Percentiles rank a stretch among this genome's conserved stretches.
Evolutionary conservation across 768 basidiomycete genomes (phyloP).

Genomic region (Rhodotorula kratochvilovae): DNA sequence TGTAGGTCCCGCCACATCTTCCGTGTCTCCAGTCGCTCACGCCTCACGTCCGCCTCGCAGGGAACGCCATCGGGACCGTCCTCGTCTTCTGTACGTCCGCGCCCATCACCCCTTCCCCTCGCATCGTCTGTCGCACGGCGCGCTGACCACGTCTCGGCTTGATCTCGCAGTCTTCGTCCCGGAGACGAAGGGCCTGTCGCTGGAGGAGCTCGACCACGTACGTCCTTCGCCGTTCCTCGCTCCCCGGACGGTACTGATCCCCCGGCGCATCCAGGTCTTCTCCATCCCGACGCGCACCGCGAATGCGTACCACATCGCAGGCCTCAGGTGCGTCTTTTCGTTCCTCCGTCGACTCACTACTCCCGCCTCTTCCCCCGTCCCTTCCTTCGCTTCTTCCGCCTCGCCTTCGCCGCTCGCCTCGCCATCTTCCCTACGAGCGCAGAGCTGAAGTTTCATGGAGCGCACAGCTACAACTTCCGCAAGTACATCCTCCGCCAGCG

Average conservation of each 20-base stretch:
- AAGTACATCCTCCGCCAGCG: conserved; percentile 35
- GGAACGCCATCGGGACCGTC: conserved; percentile 40
- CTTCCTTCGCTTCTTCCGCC: too few relatives aligned
- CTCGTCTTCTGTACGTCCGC: conserved; percentile 43
- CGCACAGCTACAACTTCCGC: conserved; percentile 21
- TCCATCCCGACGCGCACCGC: conserved; percentile 41
- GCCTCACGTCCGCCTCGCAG: neutral
- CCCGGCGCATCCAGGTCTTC: too few relatives aligned
- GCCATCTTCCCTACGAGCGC: too few relatives aligned
- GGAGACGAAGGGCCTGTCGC: conserved; percentile 43
- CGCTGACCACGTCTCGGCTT: neutral
- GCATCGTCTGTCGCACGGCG: neutral
- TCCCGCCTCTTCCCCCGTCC: neutral
- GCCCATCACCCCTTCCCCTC: conserved; percentile 9
- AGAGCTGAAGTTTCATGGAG: too few relatives aligned
- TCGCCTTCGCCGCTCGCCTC: too few relatives aligned
- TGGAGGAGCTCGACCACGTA: conserved; percentile 46
- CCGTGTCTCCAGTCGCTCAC: too few relatives aligned
- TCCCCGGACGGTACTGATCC: too few relatives aligned
- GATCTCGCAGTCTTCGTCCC: conserved; percentile 20
- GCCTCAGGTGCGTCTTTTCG: neutral
- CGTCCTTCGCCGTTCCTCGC: too few relatives aligned
- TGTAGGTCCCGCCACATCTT: neutral
- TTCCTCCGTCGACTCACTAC: neutral
- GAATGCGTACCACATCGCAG: conserved; percentile 14